A percentile compares a stretch with the other conserved stretches of the same genome.
phyloP scores from a whole-genome alignment of 805 yeast species.

The Pichia nanzhaoensis region DNA sequence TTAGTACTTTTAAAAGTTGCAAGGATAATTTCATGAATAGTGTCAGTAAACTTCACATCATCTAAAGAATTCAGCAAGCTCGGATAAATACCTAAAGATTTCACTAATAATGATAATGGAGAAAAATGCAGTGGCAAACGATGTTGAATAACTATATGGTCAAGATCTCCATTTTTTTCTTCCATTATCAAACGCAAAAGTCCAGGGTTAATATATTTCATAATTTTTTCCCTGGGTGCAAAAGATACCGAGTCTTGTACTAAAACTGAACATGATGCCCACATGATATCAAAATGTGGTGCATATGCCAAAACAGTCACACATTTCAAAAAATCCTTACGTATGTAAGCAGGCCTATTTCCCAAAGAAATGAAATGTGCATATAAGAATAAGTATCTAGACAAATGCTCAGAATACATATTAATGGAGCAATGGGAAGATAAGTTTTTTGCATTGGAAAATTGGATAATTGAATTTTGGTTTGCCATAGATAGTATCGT shows the following conservation, averaged over 20 bases:
- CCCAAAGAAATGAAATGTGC: slow-evolving; percentile 1
- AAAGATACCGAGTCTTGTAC: too few relatives aligned
- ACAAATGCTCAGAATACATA: not conserved
- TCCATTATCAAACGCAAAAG: not conserved
- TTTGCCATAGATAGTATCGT: not conserved
- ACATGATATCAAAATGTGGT: not conserved
- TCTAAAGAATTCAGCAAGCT: not conserved
- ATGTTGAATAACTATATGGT: not conserved
- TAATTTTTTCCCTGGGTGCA: not conserved
- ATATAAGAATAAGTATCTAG: slow-evolving; percentile 4
- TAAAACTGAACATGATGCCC: slow-evolving; percentile 3
- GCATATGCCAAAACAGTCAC: not conserved
- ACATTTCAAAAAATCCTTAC: not conserved
- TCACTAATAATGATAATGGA: slow-evolving; percentile 6
- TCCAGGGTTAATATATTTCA: not conserved
- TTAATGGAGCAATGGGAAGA: not conserved
- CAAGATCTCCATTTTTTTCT: not conserved
- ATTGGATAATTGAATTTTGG: too few relatives aligned
- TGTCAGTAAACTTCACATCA: slow-evolving; percentile 1
- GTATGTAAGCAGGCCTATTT: not conserved
- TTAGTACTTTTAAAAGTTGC: not conserved
- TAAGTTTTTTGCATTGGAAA: not conserved
- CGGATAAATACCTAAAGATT: not conserved
- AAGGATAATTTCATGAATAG: not conserved
- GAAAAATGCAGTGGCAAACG: not conserved